phyloP scores from a whole-genome alignment of 2,329 filamentous ascomycete genomes.

The Aspergillus neotritici region DNA sequence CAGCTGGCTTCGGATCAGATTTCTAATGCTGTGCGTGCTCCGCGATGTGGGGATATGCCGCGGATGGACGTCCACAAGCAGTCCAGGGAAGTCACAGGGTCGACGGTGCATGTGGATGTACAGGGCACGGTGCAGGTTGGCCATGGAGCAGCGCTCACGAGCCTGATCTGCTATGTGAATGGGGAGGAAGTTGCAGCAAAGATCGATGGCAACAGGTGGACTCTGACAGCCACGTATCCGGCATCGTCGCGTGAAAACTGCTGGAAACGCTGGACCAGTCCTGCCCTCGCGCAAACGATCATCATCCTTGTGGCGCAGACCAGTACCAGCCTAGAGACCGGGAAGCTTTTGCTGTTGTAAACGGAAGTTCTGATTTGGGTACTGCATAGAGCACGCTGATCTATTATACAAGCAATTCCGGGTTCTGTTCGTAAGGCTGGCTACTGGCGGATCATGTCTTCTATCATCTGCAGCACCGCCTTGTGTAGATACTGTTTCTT shows the following conservation, averaged over 20 bases:
- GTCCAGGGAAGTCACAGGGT: slow-evolving; percentile 5
- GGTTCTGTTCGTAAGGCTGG: background rate
- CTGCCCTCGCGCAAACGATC: slow-evolving; percentile 22
- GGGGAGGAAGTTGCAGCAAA: slow-evolving; percentile 13
- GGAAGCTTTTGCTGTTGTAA: slow-evolving; percentile 21
- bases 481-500: slow-evolving; percentile 21
- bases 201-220: slow-evolving; percentile 15
- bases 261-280: slow-evolving; percentile 24
- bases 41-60: background rate
- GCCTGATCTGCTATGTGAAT: slow-evolving; percentile 19
- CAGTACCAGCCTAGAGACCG: slow-evolving; percentile 7
- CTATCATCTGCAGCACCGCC: slow-evolving; percentile 22
- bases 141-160: slow-evolving; percentile 8
- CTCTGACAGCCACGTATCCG: slow-evolving; percentile 13
- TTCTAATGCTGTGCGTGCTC: background rate
- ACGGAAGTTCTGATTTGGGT: background rate
- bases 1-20: slow-evolving; percentile 19
- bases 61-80: slow-evolving; percentile 7
- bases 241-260: slow-evolving; percentile 18
- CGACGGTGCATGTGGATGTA: slow-evolving; percentile 5
- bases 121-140: slow-evolving; percentile 1
- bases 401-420: no score
- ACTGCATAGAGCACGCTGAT: background rate
- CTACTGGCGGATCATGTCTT: slow-evolving; percentile 19
- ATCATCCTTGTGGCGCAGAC: slow-evolving; percentile 16